Evolutionary conservation across 2,329 filamentous ascomycete genomes (phyloP).

Genomic region (Tolypocladium cylindrosporum): DNA sequence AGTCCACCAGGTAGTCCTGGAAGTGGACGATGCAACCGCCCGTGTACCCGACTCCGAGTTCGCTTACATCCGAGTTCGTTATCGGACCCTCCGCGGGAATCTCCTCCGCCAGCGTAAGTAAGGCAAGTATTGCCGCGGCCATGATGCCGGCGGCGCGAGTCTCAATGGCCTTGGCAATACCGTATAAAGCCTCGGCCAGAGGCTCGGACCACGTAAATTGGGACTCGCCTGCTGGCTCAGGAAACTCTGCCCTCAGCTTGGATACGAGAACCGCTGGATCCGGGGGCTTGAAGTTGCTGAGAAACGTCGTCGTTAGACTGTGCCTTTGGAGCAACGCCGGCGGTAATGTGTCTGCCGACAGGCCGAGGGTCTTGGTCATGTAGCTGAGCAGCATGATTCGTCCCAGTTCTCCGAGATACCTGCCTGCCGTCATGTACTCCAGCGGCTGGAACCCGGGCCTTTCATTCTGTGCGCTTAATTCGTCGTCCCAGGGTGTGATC

Average conservation of each 20-base stretch:
- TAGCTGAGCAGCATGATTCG: constrained; percentile 62
- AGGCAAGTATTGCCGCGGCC: constrained; percentile 60
- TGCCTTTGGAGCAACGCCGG: constrained; percentile 45
- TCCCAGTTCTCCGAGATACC: constrained; percentile 69
- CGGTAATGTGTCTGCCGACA: constrained; percentile 40
- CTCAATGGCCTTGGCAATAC: constrained; percentile 61
- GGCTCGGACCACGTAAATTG: constrained; percentile 54
- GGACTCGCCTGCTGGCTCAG: constrained; percentile 30
- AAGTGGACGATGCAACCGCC: constrained; percentile 75
- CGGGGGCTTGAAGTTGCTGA: constrained; percentile 58
- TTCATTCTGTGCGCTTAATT: constrained; percentile 57
- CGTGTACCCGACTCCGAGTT: constrained; percentile 69
- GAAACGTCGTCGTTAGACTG: constrained; percentile 59
- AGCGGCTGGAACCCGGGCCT: constrained; percentile 70
- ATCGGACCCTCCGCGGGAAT: constrained; percentile 30
- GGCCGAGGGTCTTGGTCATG: constrained; percentile 32
- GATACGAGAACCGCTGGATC: constrained; percentile 30
- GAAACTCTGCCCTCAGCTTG: constrained; percentile 43
- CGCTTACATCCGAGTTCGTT: constrained; percentile 20
- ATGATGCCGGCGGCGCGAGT: constrained; percentile 63
- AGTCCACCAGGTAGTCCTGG: constrained; percentile 61
- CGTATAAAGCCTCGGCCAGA: constrained; percentile 49
- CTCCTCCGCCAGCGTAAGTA: constrained; percentile 60
- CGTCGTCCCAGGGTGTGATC: constrained; percentile 60
- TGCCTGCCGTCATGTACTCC: constrained; percentile 75